phyloP scores from a whole-genome alignment of 139 green algal genomes.

The Nannochloris sp. region DNA sequence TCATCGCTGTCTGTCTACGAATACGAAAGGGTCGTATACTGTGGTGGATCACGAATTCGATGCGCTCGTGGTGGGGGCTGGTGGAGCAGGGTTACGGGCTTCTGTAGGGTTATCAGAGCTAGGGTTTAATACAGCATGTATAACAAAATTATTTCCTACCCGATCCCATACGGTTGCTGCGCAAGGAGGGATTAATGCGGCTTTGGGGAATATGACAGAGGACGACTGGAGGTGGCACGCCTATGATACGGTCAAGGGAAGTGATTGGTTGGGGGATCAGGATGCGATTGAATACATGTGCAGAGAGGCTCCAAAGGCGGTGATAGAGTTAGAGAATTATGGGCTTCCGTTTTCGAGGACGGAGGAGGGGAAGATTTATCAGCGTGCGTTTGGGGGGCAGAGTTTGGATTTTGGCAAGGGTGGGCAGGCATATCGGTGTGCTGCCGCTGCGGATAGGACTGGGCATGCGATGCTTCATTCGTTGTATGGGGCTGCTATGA shows the following conservation, averaged over 20 bases:
- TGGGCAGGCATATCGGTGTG: conserved; percentile 83
- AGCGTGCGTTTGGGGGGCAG: conserved; percentile 95
- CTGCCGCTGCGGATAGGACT: conserved; percentile 88
- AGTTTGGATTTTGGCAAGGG: conserved; percentile 89
- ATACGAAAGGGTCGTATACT: conserved; percentile 47
- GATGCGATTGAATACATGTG: conserved; percentile 78
- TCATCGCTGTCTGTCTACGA: neutral
- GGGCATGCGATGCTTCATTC: conserved; percentile 99
- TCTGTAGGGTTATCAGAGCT: conserved; percentile 87
- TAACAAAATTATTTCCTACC: conserved; percentile 99
- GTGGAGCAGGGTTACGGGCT: conserved; percentile 85
- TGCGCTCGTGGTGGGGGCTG: conserved; percentile 92
- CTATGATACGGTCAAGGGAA: conserved; percentile 99
- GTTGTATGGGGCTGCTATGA: conserved; percentile 93
- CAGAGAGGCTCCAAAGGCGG: conserved; percentile 86
- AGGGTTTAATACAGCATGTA: conserved; percentile 95
- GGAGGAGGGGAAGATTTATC: conserved; percentile 98
- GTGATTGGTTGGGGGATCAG: conserved; percentile 97
- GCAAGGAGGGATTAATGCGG: conserved; percentile 98
- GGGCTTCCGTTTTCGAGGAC: conserved; percentile 96
- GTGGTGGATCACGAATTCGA: conserved; percentile 97
- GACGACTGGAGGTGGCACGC: conserved; percentile 99
- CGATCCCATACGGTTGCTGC: conserved; percentile 96
- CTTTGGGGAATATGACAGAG: conserved; percentile 95
- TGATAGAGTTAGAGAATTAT: conserved; percentile 98